Conservation (phyloP, 208 protist genomes). For the Dictyostelium gargantuum region DNA sequence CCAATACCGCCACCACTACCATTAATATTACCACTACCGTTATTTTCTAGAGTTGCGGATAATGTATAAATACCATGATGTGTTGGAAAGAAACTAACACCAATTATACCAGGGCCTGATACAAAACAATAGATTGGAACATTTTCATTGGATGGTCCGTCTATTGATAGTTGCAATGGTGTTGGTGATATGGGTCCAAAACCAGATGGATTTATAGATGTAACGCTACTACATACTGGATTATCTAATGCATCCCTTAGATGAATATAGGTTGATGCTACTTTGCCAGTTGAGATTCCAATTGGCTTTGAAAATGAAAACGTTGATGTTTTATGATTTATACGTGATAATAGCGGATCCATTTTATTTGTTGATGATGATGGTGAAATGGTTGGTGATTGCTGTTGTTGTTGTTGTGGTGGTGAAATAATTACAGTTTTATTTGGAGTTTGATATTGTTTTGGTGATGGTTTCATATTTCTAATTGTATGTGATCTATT, state of each 20-base stretch:
- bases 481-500: not conserved
- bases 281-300: not conserved
- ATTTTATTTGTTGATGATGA: not conserved
- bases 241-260: slow-evolving; percentile 36
- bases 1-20: not conserved
- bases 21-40: not conserved
- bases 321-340: not conserved
- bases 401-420: not conserved
- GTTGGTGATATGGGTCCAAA: not conserved
- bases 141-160: not conserved
- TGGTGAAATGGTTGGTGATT: too few species aligned
- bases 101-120: not conserved
- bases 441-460: not conserved
- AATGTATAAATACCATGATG: not conserved
- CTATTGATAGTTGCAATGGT: not conserved
- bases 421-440: not conserved
- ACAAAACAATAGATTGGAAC: not conserved
- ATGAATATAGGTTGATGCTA: not conserved
- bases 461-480: not conserved
- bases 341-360: slow-evolving; percentile 6
- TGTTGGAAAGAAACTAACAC: slow-evolving; percentile 7
- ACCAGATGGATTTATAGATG: not conserved
- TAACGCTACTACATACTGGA: not conserved
- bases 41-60: not conserved
- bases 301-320: not conserved